phyloP scores from a whole-genome alignment of 2,329 filamentous ascomycete genomes.

The Verticillium albo-atrum region DNA sequence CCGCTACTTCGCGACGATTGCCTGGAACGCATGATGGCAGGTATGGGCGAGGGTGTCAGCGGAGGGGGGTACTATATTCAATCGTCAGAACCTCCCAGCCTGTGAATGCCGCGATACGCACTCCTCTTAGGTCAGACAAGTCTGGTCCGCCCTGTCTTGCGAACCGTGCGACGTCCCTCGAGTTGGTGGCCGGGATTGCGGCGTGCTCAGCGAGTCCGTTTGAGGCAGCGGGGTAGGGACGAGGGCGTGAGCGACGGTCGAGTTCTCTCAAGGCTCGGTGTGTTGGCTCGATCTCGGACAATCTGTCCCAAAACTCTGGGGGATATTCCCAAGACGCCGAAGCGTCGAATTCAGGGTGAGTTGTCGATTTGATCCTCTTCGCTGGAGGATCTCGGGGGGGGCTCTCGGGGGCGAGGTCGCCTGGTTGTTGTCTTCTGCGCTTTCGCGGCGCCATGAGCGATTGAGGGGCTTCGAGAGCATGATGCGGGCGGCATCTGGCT shows the following conservation, averaged over 20 bases:
- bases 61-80: neutral
- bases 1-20: constrained; percentile 6
- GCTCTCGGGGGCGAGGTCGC: neutral
- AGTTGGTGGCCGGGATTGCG: neutral
- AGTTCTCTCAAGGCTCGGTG: constrained; percentile 20
- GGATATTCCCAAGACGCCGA: constrained; percentile 4
- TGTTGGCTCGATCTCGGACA: constrained; percentile 20
- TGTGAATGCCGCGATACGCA: constrained; percentile 4
- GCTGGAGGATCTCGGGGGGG: neutral
- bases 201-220: neutral
- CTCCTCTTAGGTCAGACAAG: constrained; percentile 16
- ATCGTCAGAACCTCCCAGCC: neutral
- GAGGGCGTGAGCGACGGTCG: constrained; percentile 10
- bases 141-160: constrained; percentile 20
- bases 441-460: neutral
- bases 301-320: constrained; percentile 20
- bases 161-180: constrained; percentile 13
- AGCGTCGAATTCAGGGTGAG: neutral
- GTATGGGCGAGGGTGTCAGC: neutral
- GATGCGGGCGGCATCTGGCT: neutral
- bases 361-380: neutral
- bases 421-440: neutral
- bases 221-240: neutral
- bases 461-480: neutral
- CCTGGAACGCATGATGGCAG: constrained; percentile 8